phyloP scores from a whole-genome alignment of 768 basidiomycete species.

The Lactarius evosmus region DNA sequence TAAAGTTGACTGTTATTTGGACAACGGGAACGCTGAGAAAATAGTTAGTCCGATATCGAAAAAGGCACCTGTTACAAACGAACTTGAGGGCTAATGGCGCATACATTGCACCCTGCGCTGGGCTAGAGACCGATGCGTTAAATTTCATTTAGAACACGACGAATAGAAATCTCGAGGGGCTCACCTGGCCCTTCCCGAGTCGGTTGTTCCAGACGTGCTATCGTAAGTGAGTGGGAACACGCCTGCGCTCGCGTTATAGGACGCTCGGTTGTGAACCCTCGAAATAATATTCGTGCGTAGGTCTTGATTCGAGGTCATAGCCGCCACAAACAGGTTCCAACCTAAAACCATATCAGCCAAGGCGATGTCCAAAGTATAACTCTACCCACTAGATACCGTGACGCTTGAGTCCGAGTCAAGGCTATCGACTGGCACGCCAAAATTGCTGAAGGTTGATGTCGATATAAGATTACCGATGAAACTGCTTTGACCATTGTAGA shows the following conservation, averaged over 20 bases:
- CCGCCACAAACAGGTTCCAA: background rate
- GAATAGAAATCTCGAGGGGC: background rate
- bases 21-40: too few relatives aligned
- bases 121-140: too few relatives aligned
- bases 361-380: background rate
- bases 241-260: background rate
- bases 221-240: background rate
- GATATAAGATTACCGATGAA: constrained; percentile 41
- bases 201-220: background rate
- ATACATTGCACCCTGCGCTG: too few relatives aligned
- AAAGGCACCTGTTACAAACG: too few relatives aligned
- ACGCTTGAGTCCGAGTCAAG: background rate
- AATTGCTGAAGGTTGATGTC: background rate
- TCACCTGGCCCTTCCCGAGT: background rate
- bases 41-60: too few relatives aligned
- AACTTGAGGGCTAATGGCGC: too few relatives aligned
- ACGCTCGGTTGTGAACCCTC: background rate
- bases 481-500: constrained; percentile 55
- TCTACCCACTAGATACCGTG: background rate
- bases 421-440: background rate
- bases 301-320: background rate
- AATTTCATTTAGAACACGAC: too few relatives aligned
- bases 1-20: too few relatives aligned
- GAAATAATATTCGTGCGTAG: background rate
- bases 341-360: background rate